phyloP scores from a whole-genome alignment of 2,329 filamentous ascomycete genomes.

The Grosmannia huntii region DNA sequence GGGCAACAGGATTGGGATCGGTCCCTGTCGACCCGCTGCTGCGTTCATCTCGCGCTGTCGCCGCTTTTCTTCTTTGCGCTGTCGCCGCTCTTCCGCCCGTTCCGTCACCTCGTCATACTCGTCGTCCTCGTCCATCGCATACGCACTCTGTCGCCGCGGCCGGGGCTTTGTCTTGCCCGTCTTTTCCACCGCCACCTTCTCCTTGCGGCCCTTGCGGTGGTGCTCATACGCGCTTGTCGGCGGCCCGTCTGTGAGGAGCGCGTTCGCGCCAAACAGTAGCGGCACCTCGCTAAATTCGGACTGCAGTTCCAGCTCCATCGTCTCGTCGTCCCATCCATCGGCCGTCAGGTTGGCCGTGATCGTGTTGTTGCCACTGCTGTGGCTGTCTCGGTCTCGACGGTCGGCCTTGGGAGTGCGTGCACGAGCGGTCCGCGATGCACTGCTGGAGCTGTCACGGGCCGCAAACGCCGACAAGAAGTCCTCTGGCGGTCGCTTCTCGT shows the following conservation, averaged over 20 bases:
- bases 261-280: background rate
- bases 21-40: conserved; percentile 27
- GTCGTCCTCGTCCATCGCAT: conserved; percentile 20
- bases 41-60: conserved; percentile 24
- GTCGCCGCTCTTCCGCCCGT: conserved; percentile 25
- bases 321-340: background rate
- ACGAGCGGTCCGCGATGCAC: background rate
- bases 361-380: background rate
- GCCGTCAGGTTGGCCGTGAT: background rate
- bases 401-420: background rate
- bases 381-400: background rate
- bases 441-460: background rate
- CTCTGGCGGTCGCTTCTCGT: background rate
- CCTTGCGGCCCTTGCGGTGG: background rate
- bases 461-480: background rate
- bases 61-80: conserved; percentile 29
- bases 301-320: background rate
- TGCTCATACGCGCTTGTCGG: background rate
- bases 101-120: conserved; percentile 25
- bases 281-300: background rate
- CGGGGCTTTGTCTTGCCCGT: conserved; percentile 3
- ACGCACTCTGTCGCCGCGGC: background rate
- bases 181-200: background rate
- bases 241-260: background rate
- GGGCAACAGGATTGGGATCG: conserved; percentile 59